phyloP scores from a whole-genome alignment of 768 basidiomycete species.

The Kwoniella sp. region DNA sequence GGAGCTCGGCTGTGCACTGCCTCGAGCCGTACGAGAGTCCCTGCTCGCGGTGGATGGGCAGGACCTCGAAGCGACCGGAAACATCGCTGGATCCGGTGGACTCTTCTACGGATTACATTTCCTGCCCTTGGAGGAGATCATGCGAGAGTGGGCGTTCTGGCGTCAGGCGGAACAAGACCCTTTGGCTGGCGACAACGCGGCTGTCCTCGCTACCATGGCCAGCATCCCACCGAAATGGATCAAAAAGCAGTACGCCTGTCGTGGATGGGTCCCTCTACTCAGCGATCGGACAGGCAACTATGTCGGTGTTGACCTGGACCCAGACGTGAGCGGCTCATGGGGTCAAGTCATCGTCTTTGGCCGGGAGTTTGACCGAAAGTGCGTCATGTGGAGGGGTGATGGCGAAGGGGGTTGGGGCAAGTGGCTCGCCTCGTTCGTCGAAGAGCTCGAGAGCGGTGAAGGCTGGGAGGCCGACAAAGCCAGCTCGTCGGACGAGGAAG shows the following conservation, averaged over 20 bases:
- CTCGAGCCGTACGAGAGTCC: slow-evolving; percentile 81
- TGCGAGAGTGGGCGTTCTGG: slow-evolving; percentile 97
- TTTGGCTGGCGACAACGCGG: slow-evolving; percentile 70
- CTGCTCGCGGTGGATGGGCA: slow-evolving; percentile 87
- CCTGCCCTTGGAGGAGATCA: slow-evolving; percentile 83
- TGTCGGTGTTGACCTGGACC: slow-evolving; percentile 89
- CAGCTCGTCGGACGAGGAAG: slow-evolving; percentile 45
- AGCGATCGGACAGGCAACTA: slow-evolving; percentile 95
- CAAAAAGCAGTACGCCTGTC: slow-evolving; percentile 79
- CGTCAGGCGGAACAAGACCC: slow-evolving; percentile 87
- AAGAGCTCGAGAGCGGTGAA: slow-evolving; percentile 86
- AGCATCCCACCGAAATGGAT: slow-evolving; percentile 88
- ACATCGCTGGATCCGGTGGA: slow-evolving; percentile 66
- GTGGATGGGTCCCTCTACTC: slow-evolving; percentile 94
- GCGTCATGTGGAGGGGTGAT: slow-evolving; percentile 88
- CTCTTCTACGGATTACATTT: slow-evolving; percentile 94
- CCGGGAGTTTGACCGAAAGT: slow-evolving; percentile 97
- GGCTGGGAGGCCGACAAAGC: slow-evolving; percentile 70
- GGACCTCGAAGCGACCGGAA: slow-evolving; percentile 57
- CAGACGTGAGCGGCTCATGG: slow-evolving; percentile 57
- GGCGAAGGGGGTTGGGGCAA: slow-evolving; percentile 88
- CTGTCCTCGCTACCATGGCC: slow-evolving; percentile 70
- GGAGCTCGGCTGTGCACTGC: slow-evolving; percentile 70
- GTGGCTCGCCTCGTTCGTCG: slow-evolving; percentile 85
- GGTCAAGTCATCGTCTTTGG: slow-evolving; percentile 98